Evolutionary conservation across 768 basidiomycete species (phyloP).

Genomic region (Tylopilus rubrobrunneus): DNA sequence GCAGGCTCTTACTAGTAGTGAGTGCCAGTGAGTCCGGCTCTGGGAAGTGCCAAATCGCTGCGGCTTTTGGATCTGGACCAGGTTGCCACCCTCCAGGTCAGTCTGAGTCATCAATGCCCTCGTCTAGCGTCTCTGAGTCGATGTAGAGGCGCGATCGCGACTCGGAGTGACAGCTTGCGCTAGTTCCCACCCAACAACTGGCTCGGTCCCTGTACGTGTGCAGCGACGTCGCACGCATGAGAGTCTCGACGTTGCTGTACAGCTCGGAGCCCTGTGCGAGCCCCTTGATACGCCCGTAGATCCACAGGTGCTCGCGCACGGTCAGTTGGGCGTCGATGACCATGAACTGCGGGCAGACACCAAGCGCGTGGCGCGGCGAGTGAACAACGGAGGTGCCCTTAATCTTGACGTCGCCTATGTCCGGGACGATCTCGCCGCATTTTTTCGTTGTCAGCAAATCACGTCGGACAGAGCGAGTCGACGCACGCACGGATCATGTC

Average conservation of each 20-base stretch:
- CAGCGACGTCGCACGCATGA: slow-evolving; percentile 59
- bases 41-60: no score
- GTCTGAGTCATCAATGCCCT: no score
- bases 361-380: slow-evolving; percentile 64
- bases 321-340: slow-evolving; percentile 77
- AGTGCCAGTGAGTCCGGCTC: no score
- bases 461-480: not conserved
- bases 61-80: no score
- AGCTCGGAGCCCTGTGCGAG: slow-evolving; percentile 36
- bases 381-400: slow-evolving; percentile 61
- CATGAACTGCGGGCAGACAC: slow-evolving; percentile 83
- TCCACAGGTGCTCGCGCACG: slow-evolving; percentile 68
- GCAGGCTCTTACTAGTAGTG: no score
- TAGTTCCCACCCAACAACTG: no score
- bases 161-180: no score
- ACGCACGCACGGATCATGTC: slow-evolving; percentile 66
- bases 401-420: slow-evolving; percentile 66
- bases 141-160: no score
- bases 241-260: slow-evolving; percentile 40
- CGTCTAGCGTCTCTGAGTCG: no score
- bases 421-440: slow-evolving; percentile 65
- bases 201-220: slow-evolving; percentile 55
- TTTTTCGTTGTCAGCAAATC: slow-evolving; percentile 21
- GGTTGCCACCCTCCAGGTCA: no score
- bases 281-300: slow-evolving; percentile 77